Base-by-base conservation (phyloP, 2,329 filamentous ascomycete genomes). In the Stachybotrys chartarum region DNA sequence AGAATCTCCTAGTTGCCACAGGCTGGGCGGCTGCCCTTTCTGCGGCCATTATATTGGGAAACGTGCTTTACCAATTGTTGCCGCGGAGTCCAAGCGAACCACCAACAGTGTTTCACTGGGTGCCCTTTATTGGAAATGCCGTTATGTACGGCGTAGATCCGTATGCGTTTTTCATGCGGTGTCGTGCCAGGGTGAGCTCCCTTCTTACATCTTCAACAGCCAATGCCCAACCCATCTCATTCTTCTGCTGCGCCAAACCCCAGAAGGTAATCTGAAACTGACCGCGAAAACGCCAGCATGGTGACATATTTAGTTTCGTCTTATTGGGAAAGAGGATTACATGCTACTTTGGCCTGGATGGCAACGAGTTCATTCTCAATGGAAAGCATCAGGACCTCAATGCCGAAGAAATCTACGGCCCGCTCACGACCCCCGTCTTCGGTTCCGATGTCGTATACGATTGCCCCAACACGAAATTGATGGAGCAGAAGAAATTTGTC, bases 401-500 rank as follows among this genome's bases (percentile, higher is more conserved):
- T 59, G 78, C 79, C 56, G 79, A 83, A 64, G 78, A 82, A 35
- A 76, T 81, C 60, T 82, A 82, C 62, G 67, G 71, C 0, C 73
- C 74, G 6, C 66, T 82, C 47, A 79, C 75, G 6, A 80, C 73
- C 0, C 78, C 79, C 10, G 78, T 82, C 6, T 94, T 94, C 67
- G 89, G 90, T 57, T 83, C 81, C 68, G 84, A 89, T 71, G 87
- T 94, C 48, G 85, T 92, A 51, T 93, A 93, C 71, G 90, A 93
- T 71, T 92, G 88, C 70, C 88, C 89, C 47, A 92, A 92, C 70
- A 77, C 86, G 50, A 91, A 91, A 72, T 79, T 93, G 58, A 92
- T 93, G 88, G 89, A 94, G 73, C 90, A 94, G 74, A 93, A 93
- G 78, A 91, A 89, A 77, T 88, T 88, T 63, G 83, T 88, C 78